Evolutionary conservation across 805 yeast genomes (phyloP).

Genomic region (Spathaspora girioi): DNA sequence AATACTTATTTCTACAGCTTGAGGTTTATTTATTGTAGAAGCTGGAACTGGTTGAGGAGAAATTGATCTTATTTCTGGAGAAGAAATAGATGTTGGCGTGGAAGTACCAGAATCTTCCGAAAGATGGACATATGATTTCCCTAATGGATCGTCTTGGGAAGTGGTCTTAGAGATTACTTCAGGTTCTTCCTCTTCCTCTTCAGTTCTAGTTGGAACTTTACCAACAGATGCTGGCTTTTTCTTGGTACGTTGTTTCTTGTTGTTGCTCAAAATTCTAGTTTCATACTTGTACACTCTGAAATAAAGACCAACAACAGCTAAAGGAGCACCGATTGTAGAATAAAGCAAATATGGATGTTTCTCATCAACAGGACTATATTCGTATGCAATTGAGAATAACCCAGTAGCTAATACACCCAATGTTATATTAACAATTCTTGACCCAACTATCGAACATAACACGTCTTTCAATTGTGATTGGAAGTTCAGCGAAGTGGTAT

Average conservation of each 20-base stretch:
- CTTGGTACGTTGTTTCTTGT: slow-evolving; percentile 1
- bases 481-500: not conserved
- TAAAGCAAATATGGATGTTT: slow-evolving; percentile 75
- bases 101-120: slow-evolving; percentile 31
- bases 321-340: slow-evolving; percentile 52
- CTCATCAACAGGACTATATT: slow-evolving; percentile 49
- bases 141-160: slow-evolving; percentile 25
- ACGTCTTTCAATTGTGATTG: slow-evolving; percentile 5
- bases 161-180: slow-evolving; percentile 1
- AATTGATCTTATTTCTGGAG: slow-evolving; percentile 15
- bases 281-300: slow-evolving; percentile 15
- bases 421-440: slow-evolving; percentile 20
- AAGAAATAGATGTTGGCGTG: slow-evolving; percentile 27
- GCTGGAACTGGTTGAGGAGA: slow-evolving; percentile 5
- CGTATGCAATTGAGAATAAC: slow-evolving; percentile 54
- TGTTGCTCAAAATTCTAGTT: slow-evolving; percentile 11
- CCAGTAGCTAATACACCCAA: slow-evolving; percentile 49
- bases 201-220: not conserved
- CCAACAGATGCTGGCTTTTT: not conserved
- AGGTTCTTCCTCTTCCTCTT: not conserved
- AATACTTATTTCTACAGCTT: slow-evolving; percentile 12
- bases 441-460: slow-evolving; percentile 16
- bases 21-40: slow-evolving; percentile 1
- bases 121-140: slow-evolving; percentile 40
- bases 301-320: slow-evolving; percentile 27